Conservation (phyloP, 208 protist species). For the Leishmania mexicana region DNA sequence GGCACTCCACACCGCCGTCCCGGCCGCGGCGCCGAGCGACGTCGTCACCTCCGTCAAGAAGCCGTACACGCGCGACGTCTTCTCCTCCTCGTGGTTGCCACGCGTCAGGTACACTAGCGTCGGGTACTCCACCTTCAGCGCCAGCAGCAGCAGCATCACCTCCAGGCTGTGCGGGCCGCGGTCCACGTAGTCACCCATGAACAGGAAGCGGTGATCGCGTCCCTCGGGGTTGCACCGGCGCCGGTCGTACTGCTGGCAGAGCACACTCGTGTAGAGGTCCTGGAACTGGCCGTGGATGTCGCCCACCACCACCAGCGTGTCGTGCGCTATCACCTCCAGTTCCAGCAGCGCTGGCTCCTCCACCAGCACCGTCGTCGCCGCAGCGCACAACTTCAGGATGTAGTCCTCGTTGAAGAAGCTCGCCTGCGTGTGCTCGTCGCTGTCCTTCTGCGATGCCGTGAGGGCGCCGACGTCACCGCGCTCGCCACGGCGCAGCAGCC, state of each 20-base stretch:
- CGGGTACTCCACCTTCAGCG: slow-evolving; percentile 84
- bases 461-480: slow-evolving; percentile 5
- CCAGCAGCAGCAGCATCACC: slow-evolving; percentile 75
- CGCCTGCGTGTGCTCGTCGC: slow-evolving; percentile 5
- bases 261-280: slow-evolving; percentile 65
- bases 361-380: slow-evolving; percentile 37
- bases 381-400: slow-evolving; percentile 43
- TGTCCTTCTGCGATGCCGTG: neutral
- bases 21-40: slow-evolving; percentile 46
- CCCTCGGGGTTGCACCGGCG: slow-evolving; percentile 33
- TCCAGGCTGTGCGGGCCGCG: slow-evolving; percentile 55
- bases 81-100: slow-evolving; percentile 88
- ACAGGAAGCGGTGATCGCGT: slow-evolving; percentile 80
- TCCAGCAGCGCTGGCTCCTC: slow-evolving; percentile 44
- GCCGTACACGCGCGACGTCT: slow-evolving; percentile 77
- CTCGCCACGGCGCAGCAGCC: slow-evolving; percentile 31
- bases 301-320: slow-evolving; percentile 79
- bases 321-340: slow-evolving; percentile 32
- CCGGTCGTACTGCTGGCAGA: slow-evolving; percentile 63
- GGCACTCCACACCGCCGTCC: slow-evolving; percentile 56
- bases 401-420: slow-evolving; percentile 33
- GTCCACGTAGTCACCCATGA: slow-evolving; percentile 99
- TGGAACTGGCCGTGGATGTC: slow-evolving; percentile 85
- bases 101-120: slow-evolving; percentile 76
- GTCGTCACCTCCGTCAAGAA: slow-evolving; percentile 55